Evolutionary conservation across 1,139 yeast species (phyloP).

Genomic region (Blastobotrys niveus): DNA sequence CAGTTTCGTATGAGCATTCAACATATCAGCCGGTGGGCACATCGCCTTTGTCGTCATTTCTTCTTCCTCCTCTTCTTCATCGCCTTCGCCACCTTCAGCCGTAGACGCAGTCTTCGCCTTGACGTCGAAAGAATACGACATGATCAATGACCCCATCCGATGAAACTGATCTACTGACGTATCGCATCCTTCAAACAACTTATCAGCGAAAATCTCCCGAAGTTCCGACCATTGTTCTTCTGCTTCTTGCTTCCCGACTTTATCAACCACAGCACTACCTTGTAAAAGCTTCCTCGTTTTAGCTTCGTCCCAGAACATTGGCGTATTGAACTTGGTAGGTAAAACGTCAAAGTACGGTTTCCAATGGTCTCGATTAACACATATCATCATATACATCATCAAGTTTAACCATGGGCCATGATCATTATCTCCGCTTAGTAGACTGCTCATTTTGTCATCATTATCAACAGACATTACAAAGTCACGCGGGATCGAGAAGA

Average conservation of each 20-base stretch:
- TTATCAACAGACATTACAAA: slow-evolving; percentile 55
- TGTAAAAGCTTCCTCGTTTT: slow-evolving; percentile 47
- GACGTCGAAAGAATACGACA: slow-evolving; percentile 67
- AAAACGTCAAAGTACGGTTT: slow-evolving; percentile 61
- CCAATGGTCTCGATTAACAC: slow-evolving; percentile 51
- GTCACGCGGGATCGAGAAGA: slow-evolving; percentile 63
- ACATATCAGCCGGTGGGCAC: slow-evolving; percentile 88
- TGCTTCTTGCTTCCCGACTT: slow-evolving; percentile 70
- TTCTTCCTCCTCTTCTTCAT: slow-evolving; percentile 35
- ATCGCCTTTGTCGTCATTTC: slow-evolving; percentile 65
- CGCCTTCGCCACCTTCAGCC: slow-evolving; percentile 31
- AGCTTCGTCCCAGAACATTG: slow-evolving; percentile 69
- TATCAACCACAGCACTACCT: slow-evolving; percentile 65
- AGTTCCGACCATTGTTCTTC: slow-evolving; percentile 48
- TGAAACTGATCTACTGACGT: slow-evolving; percentile 56
- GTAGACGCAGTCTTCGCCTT: slow-evolving; percentile 17
- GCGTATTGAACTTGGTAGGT: slow-evolving; percentile 59
- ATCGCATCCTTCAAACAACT: slow-evolving; percentile 29
- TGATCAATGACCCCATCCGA: slow-evolving; percentile 61
- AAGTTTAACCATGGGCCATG: slow-evolving; percentile 72
- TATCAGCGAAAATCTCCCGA: slow-evolving; percentile 33
- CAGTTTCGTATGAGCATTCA: slow-evolving; percentile 77
- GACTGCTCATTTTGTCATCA: slow-evolving; percentile 39
- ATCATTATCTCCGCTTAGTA: slow-evolving; percentile 33
- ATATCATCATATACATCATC: slow-evolving; percentile 61